Conservation (phyloP, 2,329 filamentous ascomycete genomes). For the Colletotrichum noveboracense region DNA sequence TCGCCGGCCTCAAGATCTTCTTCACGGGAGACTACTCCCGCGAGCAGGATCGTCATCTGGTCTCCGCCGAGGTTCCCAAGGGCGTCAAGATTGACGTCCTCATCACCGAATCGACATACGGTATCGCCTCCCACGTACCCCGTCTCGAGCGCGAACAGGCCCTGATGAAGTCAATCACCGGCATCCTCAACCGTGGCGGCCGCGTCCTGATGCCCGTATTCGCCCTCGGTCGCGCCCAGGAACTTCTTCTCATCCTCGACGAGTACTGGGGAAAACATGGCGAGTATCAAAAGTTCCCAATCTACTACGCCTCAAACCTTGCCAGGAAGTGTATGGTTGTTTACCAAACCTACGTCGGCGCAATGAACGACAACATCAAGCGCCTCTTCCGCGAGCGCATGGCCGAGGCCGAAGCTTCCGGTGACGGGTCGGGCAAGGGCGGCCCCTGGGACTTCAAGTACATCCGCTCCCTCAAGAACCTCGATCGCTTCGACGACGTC, state of each 20-base stretch:
- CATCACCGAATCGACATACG: constrained; percentile 97
- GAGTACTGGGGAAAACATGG: constrained; percentile 94
- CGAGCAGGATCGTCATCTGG: constrained; percentile 93
- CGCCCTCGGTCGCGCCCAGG: constrained; percentile 90
- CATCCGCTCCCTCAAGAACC: constrained; percentile 87
- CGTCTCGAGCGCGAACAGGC: constrained; percentile 89
- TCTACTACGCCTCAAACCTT: constrained; percentile 96
- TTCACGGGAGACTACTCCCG: constrained; percentile 98
- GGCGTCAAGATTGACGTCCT: constrained; percentile 93
- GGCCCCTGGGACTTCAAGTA: constrained; percentile 97
- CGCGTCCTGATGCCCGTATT: constrained; percentile 95
- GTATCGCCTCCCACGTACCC: constrained; percentile 91
- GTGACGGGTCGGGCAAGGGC: constrained; percentile 76
- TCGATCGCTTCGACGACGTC: constrained; percentile 95
- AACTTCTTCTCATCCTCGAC: constrained; percentile 91
- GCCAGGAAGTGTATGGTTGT: constrained; percentile 98
- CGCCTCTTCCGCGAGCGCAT: constrained; percentile 91
- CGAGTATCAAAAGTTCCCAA: constrained; percentile 88
- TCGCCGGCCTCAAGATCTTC: constrained; percentile 93
- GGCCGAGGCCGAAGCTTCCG: constrained; percentile 84
- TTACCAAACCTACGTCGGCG: constrained; percentile 96
- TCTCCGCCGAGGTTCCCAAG: constrained; percentile 88
- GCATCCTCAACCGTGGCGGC: constrained; percentile 88
- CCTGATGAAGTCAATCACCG: constrained; percentile 94
- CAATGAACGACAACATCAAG: constrained; percentile 99